phyloP scores from a whole-genome alignment of 2,329 filamentous ascomycete species.

The Alternaria triticina region DNA sequence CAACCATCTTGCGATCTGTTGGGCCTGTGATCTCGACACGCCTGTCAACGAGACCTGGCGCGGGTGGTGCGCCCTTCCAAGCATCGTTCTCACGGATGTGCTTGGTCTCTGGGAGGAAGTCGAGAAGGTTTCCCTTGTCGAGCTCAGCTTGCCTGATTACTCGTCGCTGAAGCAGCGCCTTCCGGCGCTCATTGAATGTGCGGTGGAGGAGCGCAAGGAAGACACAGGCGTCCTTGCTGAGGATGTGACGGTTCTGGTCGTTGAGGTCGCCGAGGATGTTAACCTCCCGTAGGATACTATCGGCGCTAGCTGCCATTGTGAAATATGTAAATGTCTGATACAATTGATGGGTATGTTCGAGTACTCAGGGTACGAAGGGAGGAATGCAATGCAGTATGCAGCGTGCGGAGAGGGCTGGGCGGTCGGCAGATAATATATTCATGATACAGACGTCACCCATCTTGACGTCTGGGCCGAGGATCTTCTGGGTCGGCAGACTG shows the following conservation, averaged over 20 bases:
- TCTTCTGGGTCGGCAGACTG: constrained; percentile 31
- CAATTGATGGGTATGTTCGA: constrained; percentile 8
- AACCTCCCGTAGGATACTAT: constrained; percentile 85
- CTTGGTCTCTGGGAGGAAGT: constrained; percentile 95
- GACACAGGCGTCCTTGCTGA: constrained; percentile 85
- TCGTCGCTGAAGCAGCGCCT: constrained; percentile 85
- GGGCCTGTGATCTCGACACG: constrained; percentile 97
- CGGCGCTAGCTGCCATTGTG: constrained; percentile 58
- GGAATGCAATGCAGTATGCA: constrained; percentile 34
- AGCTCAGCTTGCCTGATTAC: constrained; percentile 88
- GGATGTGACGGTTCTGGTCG: constrained; percentile 84
- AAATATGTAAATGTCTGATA: constrained; percentile 9
- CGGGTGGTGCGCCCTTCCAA: constrained; percentile 91
- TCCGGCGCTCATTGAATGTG: constrained; percentile 89
- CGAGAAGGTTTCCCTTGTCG: constrained; percentile 84
- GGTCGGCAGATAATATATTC: constrained; percentile 35
- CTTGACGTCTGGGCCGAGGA: constrained; percentile 41
- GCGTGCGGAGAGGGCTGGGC: constrained; percentile 33
- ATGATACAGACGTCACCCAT: constrained; percentile 45
- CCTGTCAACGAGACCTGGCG: constrained; percentile 89
- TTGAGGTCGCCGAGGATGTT: constrained; percentile 80
- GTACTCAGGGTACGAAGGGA: constrained; percentile 12
- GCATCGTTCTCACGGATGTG: constrained; percentile 92
- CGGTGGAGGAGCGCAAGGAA: constrained; percentile 95
- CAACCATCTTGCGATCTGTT: constrained; percentile 98